Base-by-base conservation (phyloP, 2,329 filamentous ascomycete genomes). In the Fusarium acutatum region DNA sequence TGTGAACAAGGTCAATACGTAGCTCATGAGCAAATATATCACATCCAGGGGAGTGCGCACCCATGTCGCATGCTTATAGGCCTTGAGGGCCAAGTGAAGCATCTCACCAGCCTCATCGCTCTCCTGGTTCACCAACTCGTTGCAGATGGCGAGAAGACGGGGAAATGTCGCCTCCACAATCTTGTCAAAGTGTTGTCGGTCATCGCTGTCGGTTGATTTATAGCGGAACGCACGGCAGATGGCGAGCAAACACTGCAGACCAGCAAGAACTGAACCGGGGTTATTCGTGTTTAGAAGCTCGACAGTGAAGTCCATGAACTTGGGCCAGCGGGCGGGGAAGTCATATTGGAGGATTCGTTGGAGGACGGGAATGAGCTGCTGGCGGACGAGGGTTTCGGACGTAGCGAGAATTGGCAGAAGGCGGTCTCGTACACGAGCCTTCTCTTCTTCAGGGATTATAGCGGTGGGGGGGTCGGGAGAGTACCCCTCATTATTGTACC, bases 31-130 rank as follows among this genome's bases (percentile, higher is more conserved):
- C 13, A 28, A 63, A 44, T 22, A 26, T 32, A 28, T 50, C 35
- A n/a, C 43, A 38, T 66, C 24, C 43, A 40, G 44, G 54, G 72
- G 72, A 43, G 64, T 57, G 52, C 80, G 41, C 81, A 97, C 94
- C 88, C 97, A 99, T 79, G 97, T 97, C 53, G 96, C 95, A 85
- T 99, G 96, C 86, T 99, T 99, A 85, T 97, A 99, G 41, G 95
- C 92, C 87, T 99, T 99, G 80, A 99, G 89, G 62, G 97, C 94
- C 66, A 97, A 92, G 81, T 97, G 93, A 76, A 99, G 87, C 93
- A 99, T 98, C 85, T 98, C 96, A 67, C 94, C 96, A 24, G 96
- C 96, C 84, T 99, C 96, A 76, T 97, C 87, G 81, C 94, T 97
- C 80, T 94, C 94, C 85, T 98, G 95, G 75, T 94, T 92, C 50